Evolutionary conservation across 768 basidiomycete genomes (phyloP), one percentile per base, ranked within the genome.

Genomic region (Tulasnella sp.): DNA sequence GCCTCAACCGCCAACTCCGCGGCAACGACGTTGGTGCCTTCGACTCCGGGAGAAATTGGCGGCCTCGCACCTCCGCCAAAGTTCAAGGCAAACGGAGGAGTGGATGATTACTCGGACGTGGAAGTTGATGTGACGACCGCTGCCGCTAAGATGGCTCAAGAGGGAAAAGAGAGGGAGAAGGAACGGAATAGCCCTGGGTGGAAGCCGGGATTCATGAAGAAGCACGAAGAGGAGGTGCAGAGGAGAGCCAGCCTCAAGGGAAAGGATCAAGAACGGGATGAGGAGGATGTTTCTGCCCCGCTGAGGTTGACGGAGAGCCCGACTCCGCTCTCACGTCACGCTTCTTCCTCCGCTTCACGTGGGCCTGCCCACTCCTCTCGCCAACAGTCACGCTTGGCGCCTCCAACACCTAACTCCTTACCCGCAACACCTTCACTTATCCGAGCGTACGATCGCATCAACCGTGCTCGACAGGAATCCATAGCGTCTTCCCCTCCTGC

Each of bases 361-460:
- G 29, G 74, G 15, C 74, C 55, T 10, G n/a, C 23, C 26, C 3
- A 42, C 35, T 18, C 40, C 26, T 35, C 70, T n/a, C 32, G 18
- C 0, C 32, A 35, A 13, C 29, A 16, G 29, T 18, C 70, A 26
- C 70, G 35, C 5, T 70, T 70, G 40, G 35, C 70, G 6, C 32
- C 40, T 35, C 70, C 70, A 7, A 55, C 55, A 9, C 74, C 74
- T 10, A 42, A 51, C 23, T 44, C 74, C 35, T 42, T 75, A 18
- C 74, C 74, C 26, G 74, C 35, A 29, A 75, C 74, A 51, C 74
- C 74, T 23, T 75, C 74, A 10, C 46, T 75, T 15, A 75, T 75
- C 74, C 44, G 74, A 29, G 75, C 75, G 55, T 76, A 76, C 55
- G 57, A 76, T 15, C 75, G 75, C 6, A 76, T 76, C 75, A 57